Evolutionary conservation across 179 eudicot genomes (phyloP).

Genomic region (Corrigiola litoralis): DNA sequence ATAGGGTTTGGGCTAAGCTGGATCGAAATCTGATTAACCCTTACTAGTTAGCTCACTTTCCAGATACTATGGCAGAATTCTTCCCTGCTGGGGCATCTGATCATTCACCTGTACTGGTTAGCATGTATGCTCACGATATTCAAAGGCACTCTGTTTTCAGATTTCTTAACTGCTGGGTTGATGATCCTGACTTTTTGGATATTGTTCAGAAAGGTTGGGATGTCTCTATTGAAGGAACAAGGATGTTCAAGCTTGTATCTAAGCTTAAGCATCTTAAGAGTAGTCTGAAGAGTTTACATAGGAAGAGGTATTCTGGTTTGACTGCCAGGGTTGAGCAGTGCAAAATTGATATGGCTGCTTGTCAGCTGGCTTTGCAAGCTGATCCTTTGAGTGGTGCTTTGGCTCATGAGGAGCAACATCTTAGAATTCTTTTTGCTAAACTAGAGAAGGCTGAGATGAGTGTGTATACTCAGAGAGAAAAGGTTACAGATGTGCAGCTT

Average conservation of each 20-base stretch:
- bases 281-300: no score
- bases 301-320: neutral
- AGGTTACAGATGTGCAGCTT: neutral
- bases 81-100: neutral
- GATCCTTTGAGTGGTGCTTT: neutral
- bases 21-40: neutral
- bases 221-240: neutral
- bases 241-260: no score
- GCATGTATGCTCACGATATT: no score
- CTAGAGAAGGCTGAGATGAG: neutral
- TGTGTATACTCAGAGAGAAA: neutral
- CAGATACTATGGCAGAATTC: neutral
- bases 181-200: neutral
- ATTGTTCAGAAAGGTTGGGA: neutral
- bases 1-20: neutral
- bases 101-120: neutral
- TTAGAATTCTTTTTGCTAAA: neutral
- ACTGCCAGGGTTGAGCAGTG: neutral
- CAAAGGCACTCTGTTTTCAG: neutral
- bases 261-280: no score
- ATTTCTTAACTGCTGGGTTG: neutral
- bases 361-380: neutral
- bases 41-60: neutral
- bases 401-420: neutral
- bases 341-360: no score